These are phyloP conservation scores for Gyrodon lividus DNA, from an alignment of 768 basidiomycete species.

Conservation along the genomic window DNA sequence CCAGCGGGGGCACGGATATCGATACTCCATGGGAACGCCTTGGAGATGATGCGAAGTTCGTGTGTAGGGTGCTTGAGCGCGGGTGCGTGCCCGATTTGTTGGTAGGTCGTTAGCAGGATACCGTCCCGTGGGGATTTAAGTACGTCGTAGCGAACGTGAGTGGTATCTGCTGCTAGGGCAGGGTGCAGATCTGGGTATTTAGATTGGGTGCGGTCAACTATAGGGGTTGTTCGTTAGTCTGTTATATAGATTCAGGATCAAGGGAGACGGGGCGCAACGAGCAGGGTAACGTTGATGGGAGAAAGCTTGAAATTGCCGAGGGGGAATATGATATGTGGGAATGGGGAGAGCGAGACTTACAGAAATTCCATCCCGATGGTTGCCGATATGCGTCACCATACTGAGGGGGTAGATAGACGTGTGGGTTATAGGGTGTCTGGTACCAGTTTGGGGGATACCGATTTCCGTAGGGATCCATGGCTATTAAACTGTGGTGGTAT, in stretches of 20 bases:
- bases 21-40: conserved; percentile 64
- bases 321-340: neutral
- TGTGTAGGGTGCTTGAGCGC: conserved; percentile 37
- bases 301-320: neutral
- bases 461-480: conserved; percentile 27
- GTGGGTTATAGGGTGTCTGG: conserved; percentile 29
- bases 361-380: conserved; percentile 12
- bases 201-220: conserved; percentile 27
- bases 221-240: neutral
- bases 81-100: conserved; percentile 34
- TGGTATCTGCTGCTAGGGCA: conserved; percentile 50
- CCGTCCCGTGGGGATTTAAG: conserved; percentile 41
- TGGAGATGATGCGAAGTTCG: conserved; percentile 53
- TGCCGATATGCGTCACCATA: conserved; percentile 12
- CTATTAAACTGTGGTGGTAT: neutral
- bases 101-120: conserved; percentile 44
- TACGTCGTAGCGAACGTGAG: conserved; percentile 50
- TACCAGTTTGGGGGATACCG: conserved; percentile 17
- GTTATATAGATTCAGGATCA: neutral
- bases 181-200: conserved; percentile 55
- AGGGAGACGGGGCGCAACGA: neutral
- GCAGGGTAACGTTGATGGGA: no score
- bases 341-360: conserved; percentile 8
- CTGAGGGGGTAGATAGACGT: conserved; percentile 28
- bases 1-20: conserved; percentile 43